Evolutionary conservation across 495 filamentous ascomycete species (phyloP).

Genomic region (Daldinia loculata): DNA sequence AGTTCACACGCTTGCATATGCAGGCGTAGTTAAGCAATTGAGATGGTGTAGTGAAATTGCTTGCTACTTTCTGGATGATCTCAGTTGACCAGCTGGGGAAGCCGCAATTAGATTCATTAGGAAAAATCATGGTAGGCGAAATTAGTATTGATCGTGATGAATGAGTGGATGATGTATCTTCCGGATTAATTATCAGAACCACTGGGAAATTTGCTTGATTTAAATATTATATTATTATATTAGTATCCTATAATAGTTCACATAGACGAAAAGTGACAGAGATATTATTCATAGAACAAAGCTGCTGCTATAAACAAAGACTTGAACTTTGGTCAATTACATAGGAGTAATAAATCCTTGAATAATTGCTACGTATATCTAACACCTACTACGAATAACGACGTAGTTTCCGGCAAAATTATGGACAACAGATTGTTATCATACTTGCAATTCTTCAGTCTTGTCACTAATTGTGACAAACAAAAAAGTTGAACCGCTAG

Average conservation of each 20-base stretch:
- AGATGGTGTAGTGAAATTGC: neutral
- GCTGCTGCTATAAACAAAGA: neutral
- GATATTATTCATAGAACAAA: neutral
- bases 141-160: neutral
- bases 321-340: neutral
- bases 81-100: slow-evolving; percentile 9
- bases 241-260: neutral
- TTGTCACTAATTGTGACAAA: no score
- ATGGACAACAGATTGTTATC: neutral
- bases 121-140: neutral
- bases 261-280: neutral
- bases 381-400: neutral
- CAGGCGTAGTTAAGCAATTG: slow-evolving; percentile 5
- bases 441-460: no score
- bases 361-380: neutral
- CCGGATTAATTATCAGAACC: neutral
- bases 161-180: neutral
- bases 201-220: neutral
- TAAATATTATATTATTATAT: neutral
- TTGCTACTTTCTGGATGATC: slow-evolving; percentile 7
- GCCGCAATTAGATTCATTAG: neutral
- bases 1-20: neutral
- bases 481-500: no score
- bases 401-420: neutral
- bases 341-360: neutral